phyloP scores from a whole-genome alignment of 139 green algal species.

The Picochlorum sp. region DNA sequence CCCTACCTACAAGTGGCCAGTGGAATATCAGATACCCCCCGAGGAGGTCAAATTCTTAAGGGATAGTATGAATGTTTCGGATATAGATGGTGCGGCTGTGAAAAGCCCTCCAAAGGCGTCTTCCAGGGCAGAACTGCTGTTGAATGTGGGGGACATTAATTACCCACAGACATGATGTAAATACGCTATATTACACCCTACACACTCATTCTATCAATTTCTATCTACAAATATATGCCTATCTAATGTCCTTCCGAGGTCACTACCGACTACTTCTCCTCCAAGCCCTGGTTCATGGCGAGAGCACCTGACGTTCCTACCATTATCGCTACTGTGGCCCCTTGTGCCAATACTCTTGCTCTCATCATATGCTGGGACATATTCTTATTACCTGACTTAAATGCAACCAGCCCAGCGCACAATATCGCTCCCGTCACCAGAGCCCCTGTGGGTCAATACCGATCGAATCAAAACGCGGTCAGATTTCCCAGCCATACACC shows the following conservation, averaged over 20 bases:
- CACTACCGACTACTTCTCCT: background rate
- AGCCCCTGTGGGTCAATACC: no score
- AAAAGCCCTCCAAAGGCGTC: background rate
- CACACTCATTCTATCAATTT: background rate
- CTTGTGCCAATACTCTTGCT: slow-evolving; percentile 13
- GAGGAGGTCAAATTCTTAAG: slow-evolving; percentile 8
- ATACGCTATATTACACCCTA: background rate
- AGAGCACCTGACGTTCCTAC: background rate
- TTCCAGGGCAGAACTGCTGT: background rate
- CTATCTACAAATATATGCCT: background rate
- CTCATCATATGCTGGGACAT: slow-evolving; percentile 26
- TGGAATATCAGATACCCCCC: background rate
- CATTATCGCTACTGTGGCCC: slow-evolving; percentile 23
- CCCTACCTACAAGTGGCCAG: slow-evolving; percentile 2
- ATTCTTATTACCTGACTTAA: slow-evolving; percentile 15
- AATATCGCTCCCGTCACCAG: slow-evolving; percentile 10
- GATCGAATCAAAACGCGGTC: no score
- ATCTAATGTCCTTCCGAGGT: background rate
- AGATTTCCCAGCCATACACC: no score
- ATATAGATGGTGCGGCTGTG: slow-evolving; percentile 3
- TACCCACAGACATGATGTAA: background rate
- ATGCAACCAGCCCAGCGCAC: slow-evolving; percentile 16
- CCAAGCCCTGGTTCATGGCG: background rate
- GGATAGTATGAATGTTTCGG: slow-evolving; percentile 7
- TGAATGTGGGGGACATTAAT: background rate